phyloP scores from a whole-genome alignment of 1,139 yeast species.

The Suhomyces bribrorum region DNA sequence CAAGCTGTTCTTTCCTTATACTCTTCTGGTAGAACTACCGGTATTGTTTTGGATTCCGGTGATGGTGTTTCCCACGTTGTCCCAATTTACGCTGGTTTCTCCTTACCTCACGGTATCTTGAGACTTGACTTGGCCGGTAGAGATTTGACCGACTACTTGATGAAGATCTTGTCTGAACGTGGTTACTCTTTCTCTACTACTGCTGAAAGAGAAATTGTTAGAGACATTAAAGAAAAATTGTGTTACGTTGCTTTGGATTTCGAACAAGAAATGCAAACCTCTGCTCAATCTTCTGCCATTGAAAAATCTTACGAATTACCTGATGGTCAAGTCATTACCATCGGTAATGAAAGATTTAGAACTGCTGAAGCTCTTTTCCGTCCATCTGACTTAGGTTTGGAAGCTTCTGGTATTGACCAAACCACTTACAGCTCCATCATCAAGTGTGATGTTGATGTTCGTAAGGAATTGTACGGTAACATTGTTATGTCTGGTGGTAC shows the following conservation, averaged over 20 bases:
- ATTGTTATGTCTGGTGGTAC: slow-evolving; percentile 99
- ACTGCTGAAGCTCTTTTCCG: slow-evolving; percentile 99
- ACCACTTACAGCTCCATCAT: slow-evolving; percentile 98
- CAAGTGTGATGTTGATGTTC: slow-evolving; percentile 99
- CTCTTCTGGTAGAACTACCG: slow-evolving; percentile 99
- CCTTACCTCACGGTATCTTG: slow-evolving; percentile 97
- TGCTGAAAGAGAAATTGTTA: slow-evolving; percentile 99
- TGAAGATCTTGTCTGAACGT: slow-evolving; percentile 98
- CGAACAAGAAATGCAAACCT: slow-evolving; percentile 98
- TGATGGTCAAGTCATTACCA: slow-evolving; percentile 99
- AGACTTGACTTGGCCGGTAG: slow-evolving; percentile 99
- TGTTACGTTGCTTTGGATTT: slow-evolving; percentile 97
- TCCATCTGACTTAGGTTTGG: slow-evolving; percentile 96
- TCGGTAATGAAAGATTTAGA: slow-evolving; percentile 99
- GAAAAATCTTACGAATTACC: slow-evolving; percentile 99
- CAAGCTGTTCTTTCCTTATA: slow-evolving; percentile 98
- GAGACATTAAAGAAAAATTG: slow-evolving; percentile 98
- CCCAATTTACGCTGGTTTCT: slow-evolving; percentile 99
- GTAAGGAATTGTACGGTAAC: slow-evolving; percentile 98
- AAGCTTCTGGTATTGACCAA: slow-evolving; percentile 99
- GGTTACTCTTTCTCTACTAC: slow-evolving; percentile 98
- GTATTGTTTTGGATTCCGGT: slow-evolving; percentile 99
- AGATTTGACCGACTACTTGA: slow-evolving; percentile 97
- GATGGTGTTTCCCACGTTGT: slow-evolving; percentile 99
- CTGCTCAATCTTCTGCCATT: slow-evolving; percentile 96